Base-by-base conservation (phyloP, 2,329 filamentous ascomycete genomes). In the Calonectria naviculata region DNA sequence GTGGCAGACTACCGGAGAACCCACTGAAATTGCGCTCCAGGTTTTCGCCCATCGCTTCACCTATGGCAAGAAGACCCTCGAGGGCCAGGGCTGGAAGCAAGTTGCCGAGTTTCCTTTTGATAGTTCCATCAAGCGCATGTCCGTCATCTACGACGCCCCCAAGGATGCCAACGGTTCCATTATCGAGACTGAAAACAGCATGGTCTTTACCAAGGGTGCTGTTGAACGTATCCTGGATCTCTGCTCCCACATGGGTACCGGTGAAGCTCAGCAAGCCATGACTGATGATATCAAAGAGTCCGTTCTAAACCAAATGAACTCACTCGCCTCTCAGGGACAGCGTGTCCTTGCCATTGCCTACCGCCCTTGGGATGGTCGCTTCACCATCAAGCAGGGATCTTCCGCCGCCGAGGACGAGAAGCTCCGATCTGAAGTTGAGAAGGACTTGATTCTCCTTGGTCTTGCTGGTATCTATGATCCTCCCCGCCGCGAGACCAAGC, bases 401-500 rank as follows among this genome's bases (percentile, higher is more conserved):
- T 76, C 79, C n/a, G 75, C 78, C 6, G 79, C 75, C 7, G 83
- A 85, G 60, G 85, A 88, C 8, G 84, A 87, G 62, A 79, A 82
- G 46, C 79, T 88, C 3, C 93, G 95, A 7, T 83, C 85, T 7
- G 83, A 87, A 5, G 88, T 96, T 17, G 95, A 97, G 80, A 85
- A 86, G 41, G 86, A 90, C 34, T 89, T 98, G 36, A 89, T 87
- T 4, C 93, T 97, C 72, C 89, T 94, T 17, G 95, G 95, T n/a
- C 88, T 98, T 12, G 92, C 93, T 60, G 95, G 94, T 67, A 93
- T 97, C 73, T 96, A 97, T 80, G 95, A 97, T 76, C 95, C 95
- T 4, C 95, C 94, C 67, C 93, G 95, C 2, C 90, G 91, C 2
- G 95, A 97, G 83, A 95, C 95, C 0, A 93, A 92, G 26, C 88